Percentiles rank a stretch among this genome's conserved stretches.
Evolutionary conservation across 2,329 filamentous ascomycete genomes (phyloP).

Genomic region (Fusarium gaditjirri): DNA sequence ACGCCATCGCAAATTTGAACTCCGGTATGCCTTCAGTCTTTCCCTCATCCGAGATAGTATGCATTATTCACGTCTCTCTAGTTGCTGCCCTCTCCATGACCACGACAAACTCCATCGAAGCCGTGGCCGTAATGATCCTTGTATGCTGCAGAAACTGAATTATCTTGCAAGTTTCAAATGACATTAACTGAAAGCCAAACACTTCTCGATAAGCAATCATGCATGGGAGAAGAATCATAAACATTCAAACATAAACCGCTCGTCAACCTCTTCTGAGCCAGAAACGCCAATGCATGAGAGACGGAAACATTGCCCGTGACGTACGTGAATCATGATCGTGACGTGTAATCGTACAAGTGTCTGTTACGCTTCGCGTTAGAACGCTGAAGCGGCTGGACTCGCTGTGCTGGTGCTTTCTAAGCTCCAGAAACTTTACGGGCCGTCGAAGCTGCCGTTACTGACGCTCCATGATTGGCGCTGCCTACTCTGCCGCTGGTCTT

Average conservation of each 20-base stretch:
- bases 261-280: slow-evolving; percentile 39
- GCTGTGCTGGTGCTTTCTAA: slow-evolving; percentile 43
- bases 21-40: slow-evolving; percentile 29
- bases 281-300: slow-evolving; percentile 58
- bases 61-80: slow-evolving; percentile 10
- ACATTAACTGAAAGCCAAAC: slow-evolving; percentile 22
- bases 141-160: slow-evolving; percentile 15
- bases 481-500: slow-evolving; percentile 75
- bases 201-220: slow-evolving; percentile 24
- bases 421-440: slow-evolving; percentile 65
- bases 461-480: slow-evolving; percentile 61
- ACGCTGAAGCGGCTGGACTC: slow-evolving; percentile 35
- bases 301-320: slow-evolving; percentile 55
- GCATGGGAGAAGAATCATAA: slow-evolving; percentile 33
- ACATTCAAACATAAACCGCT: slow-evolving; percentile 41
- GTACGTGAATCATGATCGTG: slow-evolving; percentile 56
- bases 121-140: slow-evolving; percentile 25
- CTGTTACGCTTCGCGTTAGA: slow-evolving; percentile 26
- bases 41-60: slow-evolving; percentile 16
- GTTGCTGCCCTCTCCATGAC: slow-evolving; percentile 11
- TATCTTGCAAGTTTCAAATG: slow-evolving; percentile 26
- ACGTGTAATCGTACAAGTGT: slow-evolving; percentile 44
- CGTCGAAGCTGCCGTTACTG: slow-evolving; percentile 56
- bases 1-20: slow-evolving; percentile 41
- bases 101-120: slow-evolving; percentile 28